These are phyloP conservation scores for Tetracladium marchalianum DNA, from an alignment of 495 filamentous ascomycete species.

Conservation along the genomic window DNA sequence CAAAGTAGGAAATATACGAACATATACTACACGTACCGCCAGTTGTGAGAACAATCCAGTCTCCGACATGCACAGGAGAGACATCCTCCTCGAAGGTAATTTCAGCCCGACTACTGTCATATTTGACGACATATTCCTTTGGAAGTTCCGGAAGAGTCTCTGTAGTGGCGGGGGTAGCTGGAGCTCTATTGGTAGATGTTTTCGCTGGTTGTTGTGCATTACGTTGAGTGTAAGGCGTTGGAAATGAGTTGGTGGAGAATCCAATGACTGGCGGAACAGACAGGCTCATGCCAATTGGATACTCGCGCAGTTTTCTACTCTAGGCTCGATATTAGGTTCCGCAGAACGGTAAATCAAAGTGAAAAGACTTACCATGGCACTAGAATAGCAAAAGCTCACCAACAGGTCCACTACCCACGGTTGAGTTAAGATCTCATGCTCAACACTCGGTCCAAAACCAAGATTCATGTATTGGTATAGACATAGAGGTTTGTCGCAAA, in stretches of 20 bases:
- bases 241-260: neutral
- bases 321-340: neutral
- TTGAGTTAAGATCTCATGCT: slow-evolving; percentile 72
- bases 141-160: neutral
- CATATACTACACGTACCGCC: slow-evolving; percentile 1
- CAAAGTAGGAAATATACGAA: no score
- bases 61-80: slow-evolving; percentile 33
- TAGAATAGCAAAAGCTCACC: slow-evolving; percentile 68
- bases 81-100: slow-evolving; percentile 27
- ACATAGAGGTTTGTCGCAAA: slow-evolving; percentile 73
- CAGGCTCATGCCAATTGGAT: slow-evolving; percentile 61
- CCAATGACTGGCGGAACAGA: slow-evolving; percentile 41
- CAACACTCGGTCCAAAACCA: slow-evolving; percentile 75
- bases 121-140: slow-evolving; percentile 1
- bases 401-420: slow-evolving; percentile 82
- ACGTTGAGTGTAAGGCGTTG: neutral
- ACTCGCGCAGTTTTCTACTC: slow-evolving; percentile 37
- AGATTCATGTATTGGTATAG: slow-evolving; percentile 88
- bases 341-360: neutral
- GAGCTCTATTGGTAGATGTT: neutral
- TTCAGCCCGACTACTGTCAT: slow-evolving; percentile 29
- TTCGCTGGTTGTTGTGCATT: neutral
- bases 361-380: slow-evolving; percentile 17
- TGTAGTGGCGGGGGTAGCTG: neutral
- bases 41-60: slow-evolving; percentile 47